phyloP scores from a whole-genome alignment of 345 rosid species.

The Salix suchowensis region DNA sequence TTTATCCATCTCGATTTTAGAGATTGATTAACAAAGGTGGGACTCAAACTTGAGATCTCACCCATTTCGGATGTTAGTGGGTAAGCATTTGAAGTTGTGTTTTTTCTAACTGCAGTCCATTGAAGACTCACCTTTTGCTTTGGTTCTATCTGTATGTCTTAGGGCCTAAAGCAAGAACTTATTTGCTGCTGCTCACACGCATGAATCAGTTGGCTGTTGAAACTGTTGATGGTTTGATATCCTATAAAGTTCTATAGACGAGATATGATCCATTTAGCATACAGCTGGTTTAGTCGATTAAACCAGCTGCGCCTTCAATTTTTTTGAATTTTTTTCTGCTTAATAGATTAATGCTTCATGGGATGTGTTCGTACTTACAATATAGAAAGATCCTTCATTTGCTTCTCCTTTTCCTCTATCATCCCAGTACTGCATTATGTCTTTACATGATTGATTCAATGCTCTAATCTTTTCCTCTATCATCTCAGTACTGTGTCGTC shows the following conservation, averaged over 20 bases:
- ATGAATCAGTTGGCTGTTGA: constrained; percentile 62
- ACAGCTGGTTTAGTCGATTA: no score
- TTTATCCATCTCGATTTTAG: not conserved
- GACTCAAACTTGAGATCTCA: no score
- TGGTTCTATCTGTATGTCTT: not conserved
- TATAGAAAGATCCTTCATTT: not conserved
- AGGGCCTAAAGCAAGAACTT: constrained; percentile 71
- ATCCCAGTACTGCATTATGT: not conserved
- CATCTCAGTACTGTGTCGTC: no score
- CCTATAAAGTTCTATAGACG: constrained; percentile 37
- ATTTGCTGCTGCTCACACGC: constrained; percentile 52
- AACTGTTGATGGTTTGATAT: constrained; percentile 49
- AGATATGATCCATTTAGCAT: not conserved
- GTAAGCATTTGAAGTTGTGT: not conserved
- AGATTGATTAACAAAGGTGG: no score
- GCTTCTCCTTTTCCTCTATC: not conserved
- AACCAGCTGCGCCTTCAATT: not conserved
- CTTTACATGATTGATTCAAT: no score
- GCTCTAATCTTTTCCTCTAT: no score
- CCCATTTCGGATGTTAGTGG: no score
- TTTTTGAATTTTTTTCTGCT: not conserved
- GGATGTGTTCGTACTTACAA: not conserved
- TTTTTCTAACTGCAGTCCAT: not conserved
- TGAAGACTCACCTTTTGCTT: not conserved
- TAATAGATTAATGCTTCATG: not conserved